Conservation (phyloP, 495 filamentous ascomycete genomes). For the Echria macrotheca region DNA sequence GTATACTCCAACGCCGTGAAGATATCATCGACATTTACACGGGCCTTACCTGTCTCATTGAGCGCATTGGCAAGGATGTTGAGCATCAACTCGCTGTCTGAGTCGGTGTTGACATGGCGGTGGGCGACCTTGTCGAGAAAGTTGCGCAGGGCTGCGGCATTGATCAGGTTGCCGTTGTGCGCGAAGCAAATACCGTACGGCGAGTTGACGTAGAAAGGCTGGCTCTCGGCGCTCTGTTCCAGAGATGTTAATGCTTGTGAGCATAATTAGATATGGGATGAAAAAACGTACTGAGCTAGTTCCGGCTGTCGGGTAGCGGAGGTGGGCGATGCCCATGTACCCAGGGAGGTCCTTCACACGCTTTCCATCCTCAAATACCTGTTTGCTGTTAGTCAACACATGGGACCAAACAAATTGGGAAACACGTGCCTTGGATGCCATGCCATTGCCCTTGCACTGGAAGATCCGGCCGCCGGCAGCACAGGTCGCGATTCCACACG, state of each 20-base stretch:
- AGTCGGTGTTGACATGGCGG: constrained; percentile 95
- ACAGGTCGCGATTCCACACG: constrained; percentile 80
- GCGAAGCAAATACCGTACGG: constrained; percentile 67
- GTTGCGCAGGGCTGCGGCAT: constrained; percentile 70
- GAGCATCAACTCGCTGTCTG: constrained; percentile 89
- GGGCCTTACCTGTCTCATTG: constrained; percentile 91
- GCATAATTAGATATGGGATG: constrained; percentile 5
- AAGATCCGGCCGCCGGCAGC: constrained; percentile 73
- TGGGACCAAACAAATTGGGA: no score
- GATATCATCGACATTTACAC: constrained; percentile 86
- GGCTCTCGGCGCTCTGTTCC: constrained; percentile 66
- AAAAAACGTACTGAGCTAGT: constrained; percentile 54
- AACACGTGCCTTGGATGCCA: constrained; percentile 83
- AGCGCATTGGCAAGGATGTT: constrained; percentile 94
- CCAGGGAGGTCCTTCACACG: constrained; percentile 75
- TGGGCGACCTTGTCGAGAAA: constrained; percentile 86
- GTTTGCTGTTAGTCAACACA: background rate
- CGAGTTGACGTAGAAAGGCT: constrained; percentile 91
- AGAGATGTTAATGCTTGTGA: background rate
- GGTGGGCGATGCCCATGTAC: constrained; percentile 83
- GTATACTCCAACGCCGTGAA: constrained; percentile 71
- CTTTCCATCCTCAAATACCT: constrained; percentile 71
- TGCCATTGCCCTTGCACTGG: constrained; percentile 88
- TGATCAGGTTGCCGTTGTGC: constrained; percentile 89
- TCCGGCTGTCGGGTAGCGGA: constrained; percentile 88